Base-by-base conservation (phyloP, 2,329 filamentous ascomycete genomes). In the Penicillium sumatraense region DNA sequence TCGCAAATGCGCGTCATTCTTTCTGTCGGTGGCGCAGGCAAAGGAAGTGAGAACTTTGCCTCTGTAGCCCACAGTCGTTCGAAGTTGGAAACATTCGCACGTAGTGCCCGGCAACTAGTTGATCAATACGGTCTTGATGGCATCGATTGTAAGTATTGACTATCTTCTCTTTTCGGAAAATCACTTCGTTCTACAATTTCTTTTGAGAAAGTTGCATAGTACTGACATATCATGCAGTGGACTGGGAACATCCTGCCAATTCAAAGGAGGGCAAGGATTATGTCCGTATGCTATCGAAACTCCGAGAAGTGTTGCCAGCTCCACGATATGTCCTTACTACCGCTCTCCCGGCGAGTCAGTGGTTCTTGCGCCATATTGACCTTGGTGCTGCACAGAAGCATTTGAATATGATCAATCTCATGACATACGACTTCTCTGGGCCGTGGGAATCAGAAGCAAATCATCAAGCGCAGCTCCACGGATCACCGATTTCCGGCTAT, bases 371-470 rank as follows among this genome's bases (percentile, higher is more conserved):
- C 63, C 81, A 88, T 66, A 89, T 93, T 68, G 84, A 92, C 68
- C 77, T 93, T 10, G 75, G 73, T 20, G 77, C 80, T 53, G 84
- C 87, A 10, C 81, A 87, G 47, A 76, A 83, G 42, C 86, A 89
- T 62, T 79, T 95, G 31, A 89, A 93, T 72, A 82, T 87, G 59
- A 77, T 95, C 70, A 93, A 93, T 70, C 76, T 95, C 31, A 91
- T 89, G 83, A 84, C 89, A 1, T 95, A 92, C 72, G 90, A 95
- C 72, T 90, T 93, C 67, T 86, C 83, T 23, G 89, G 90, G 1
- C 79, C 84, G 3, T 93, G 89, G 89, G 84, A 83, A 1, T 70
- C 78, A 26, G 82, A 82, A 54, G 85, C 84, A 42, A 90, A 89
- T 6, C 89, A 93, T 70, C 90, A 93, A 51, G 85, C 89, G 4